Evolutionary conservation across 306 rosid species (phyloP).

Genomic region (Benincasa hispida): DNA sequence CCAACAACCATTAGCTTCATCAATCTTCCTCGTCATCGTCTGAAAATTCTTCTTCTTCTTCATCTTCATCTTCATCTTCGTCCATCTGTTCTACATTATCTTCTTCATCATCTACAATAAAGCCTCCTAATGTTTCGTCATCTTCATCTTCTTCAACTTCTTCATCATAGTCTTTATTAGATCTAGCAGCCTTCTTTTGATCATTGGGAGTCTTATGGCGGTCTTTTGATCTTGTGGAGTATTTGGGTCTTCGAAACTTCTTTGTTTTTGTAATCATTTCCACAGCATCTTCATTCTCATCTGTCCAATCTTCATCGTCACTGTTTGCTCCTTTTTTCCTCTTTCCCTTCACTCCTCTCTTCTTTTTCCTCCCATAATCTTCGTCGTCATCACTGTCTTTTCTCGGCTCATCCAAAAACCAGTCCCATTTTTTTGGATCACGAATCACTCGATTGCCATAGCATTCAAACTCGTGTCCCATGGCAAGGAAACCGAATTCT

Average conservation of each 20-base stretch:
- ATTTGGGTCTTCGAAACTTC: slow-evolving; percentile 30
- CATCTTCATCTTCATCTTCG: slow-evolving; percentile 35
- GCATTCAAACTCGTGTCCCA: slow-evolving; percentile 66
- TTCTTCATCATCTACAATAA: slow-evolving; percentile 23
- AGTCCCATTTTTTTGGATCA: slow-evolving; percentile 47
- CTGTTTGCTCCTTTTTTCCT: slow-evolving; percentile 19
- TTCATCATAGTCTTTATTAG: slow-evolving; percentile 6
- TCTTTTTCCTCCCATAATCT: slow-evolving; percentile 17
- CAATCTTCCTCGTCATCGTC: slow-evolving; percentile 19
- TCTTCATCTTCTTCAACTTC: slow-evolving; percentile 4
- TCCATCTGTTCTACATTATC: slow-evolving; percentile 37
- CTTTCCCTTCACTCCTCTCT: slow-evolving; percentile 24
- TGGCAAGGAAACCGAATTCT: slow-evolving; percentile 73
- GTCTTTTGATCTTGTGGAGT: slow-evolving; percentile 53
- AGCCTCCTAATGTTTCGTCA: slow-evolving; percentile 12
- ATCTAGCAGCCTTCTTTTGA: slow-evolving; percentile 21
- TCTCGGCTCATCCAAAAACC: slow-evolving; percentile 56
- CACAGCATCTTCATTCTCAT: slow-evolving; percentile 45
- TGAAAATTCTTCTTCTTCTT: slow-evolving; percentile 24
- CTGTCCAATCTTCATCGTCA: slow-evolving; percentile 56
- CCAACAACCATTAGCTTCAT: neutral
- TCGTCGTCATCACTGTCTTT: slow-evolving; percentile 26
- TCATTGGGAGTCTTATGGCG: slow-evolving; percentile 7
- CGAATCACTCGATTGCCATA: slow-evolving; percentile 51
- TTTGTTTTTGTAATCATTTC: slow-evolving; percentile 25